phyloP scores from a whole-genome alignment of 2,329 filamentous ascomycete species.

The Beauveria asiatica region DNA sequence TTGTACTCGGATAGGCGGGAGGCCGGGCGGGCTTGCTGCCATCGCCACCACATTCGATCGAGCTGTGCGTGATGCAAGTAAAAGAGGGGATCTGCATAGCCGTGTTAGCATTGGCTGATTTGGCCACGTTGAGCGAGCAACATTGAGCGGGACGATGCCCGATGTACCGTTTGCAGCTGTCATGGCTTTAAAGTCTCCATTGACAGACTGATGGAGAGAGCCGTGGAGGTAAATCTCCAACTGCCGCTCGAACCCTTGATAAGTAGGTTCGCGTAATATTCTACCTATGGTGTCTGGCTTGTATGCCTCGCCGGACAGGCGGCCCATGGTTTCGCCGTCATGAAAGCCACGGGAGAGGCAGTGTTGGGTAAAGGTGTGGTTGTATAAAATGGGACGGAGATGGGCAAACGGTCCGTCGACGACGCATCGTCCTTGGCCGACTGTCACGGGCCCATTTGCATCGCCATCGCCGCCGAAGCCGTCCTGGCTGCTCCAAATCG shows the following conservation, averaged over 20 bases:
- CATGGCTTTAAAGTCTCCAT: constrained; percentile 12
- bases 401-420: constrained; percentile 13
- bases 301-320: constrained; percentile 1
- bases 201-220: constrained; percentile 8
- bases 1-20: background rate
- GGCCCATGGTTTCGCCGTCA: background rate
- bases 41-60: constrained; percentile 12
- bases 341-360: constrained; percentile 11
- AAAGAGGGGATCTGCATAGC: constrained; percentile 9
- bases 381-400: constrained; percentile 13
- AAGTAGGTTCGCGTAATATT: background rate
- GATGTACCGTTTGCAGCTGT: constrained; percentile 12
- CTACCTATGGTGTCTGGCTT: constrained; percentile 1
- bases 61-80: constrained; percentile 12
- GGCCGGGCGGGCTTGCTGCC: constrained; percentile 5
- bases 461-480: constrained; percentile 15
- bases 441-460: background rate
- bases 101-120: background rate
- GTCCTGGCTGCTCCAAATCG: constrained; percentile 11
- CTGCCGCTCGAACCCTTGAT: background rate
- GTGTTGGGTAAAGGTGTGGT: constrained; percentile 8
- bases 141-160: background rate
- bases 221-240: constrained; percentile 12
- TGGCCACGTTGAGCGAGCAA: background rate
- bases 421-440: constrained; percentile 13